Conservation (phyloP, 139 green algal genomes). For the Nannochloris sp. region DNA sequence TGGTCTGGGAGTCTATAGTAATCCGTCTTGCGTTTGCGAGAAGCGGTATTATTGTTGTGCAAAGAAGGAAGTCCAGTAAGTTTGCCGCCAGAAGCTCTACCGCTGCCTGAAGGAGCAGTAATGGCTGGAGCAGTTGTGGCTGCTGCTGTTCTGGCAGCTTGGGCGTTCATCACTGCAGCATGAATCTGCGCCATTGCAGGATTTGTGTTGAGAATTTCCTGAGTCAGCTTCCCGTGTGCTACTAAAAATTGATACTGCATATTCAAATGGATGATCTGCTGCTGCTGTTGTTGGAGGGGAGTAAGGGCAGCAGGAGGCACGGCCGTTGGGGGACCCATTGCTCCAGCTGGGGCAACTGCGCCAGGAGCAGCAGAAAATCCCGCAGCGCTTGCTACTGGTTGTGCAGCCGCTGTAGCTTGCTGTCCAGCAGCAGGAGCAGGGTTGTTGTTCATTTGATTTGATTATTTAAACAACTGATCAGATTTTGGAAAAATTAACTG, state of each 20-base stretch:
- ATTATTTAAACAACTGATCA: no score
- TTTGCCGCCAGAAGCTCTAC: no score
- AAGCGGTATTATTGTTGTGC: neutral
- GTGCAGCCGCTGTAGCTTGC: neutral
- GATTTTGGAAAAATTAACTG: no score
- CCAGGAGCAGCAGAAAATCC: neutral
- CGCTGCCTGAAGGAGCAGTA: neutral
- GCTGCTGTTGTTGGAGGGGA: neutral
- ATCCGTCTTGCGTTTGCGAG: slow-evolving; percentile 6
- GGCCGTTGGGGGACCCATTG: neutral
- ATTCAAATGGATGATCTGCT: neutral
- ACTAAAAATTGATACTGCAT: neutral
- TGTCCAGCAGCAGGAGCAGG: no score
- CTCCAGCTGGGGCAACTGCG: neutral
- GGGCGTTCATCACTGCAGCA: neutral
- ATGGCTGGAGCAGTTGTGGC: neutral
- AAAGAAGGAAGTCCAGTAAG: neutral
- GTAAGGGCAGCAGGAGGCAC: neutral
- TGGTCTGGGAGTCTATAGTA: slow-evolving; percentile 6
- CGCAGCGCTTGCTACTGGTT: neutral
- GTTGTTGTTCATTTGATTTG: no score
- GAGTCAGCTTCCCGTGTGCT: neutral
- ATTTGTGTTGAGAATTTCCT: neutral
- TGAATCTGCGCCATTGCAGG: neutral
- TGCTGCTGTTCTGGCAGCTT: neutral